These are phyloP conservation scores for Escovopsis sp. DNA, from an alignment of 2,329 filamentous ascomycete species.

Conservation along the genomic window DNA sequence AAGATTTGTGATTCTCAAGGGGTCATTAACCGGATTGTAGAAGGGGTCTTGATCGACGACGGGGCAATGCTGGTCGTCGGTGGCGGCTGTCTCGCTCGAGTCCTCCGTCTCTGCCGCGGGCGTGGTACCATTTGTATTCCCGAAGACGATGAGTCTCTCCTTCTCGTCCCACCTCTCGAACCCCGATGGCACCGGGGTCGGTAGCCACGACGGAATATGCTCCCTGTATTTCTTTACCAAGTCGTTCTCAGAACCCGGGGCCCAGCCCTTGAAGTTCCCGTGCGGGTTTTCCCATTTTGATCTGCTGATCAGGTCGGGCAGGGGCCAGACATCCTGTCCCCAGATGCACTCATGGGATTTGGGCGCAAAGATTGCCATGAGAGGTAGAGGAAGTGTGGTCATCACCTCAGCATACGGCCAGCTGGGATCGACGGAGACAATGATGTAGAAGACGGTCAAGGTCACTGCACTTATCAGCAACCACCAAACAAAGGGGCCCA, in stretches of 20 bases:
- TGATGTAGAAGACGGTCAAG: slow-evolving; percentile 10
- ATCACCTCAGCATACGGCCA: slow-evolving; percentile 19
- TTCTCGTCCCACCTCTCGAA: slow-evolving; percentile 17
- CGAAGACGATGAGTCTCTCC: slow-evolving; percentile 11
- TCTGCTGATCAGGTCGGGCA: slow-evolving; percentile 16
- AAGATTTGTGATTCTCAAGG: slow-evolving; percentile 26
- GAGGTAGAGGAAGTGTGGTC: slow-evolving; percentile 16
- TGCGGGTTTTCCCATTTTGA: slow-evolving; percentile 12
- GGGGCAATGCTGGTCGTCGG: not conserved
- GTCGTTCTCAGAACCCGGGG: slow-evolving; percentile 12
- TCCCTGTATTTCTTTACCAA: slow-evolving; percentile 13
- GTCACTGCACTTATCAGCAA: slow-evolving; percentile 9
- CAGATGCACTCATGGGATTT: slow-evolving; percentile 14
- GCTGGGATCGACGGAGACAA: slow-evolving; percentile 13
- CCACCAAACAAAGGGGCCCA: slow-evolving; percentile 5
- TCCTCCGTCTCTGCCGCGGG: not conserved
- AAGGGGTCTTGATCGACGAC: not conserved
- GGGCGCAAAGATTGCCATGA: slow-evolving; percentile 15
- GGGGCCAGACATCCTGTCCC: slow-evolving; percentile 13
- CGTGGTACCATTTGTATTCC: not conserved
- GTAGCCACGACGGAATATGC: slow-evolving; percentile 15
- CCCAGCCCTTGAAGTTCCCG: slow-evolving; percentile 20
- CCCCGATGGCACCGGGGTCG: slow-evolving; percentile 12
- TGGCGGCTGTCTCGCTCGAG: not conserved
- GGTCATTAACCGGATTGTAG: slow-evolving; percentile 23